Conservation (phyloP, 2,329 filamentous ascomycete species). For the Aschersonia sp. region DNA sequence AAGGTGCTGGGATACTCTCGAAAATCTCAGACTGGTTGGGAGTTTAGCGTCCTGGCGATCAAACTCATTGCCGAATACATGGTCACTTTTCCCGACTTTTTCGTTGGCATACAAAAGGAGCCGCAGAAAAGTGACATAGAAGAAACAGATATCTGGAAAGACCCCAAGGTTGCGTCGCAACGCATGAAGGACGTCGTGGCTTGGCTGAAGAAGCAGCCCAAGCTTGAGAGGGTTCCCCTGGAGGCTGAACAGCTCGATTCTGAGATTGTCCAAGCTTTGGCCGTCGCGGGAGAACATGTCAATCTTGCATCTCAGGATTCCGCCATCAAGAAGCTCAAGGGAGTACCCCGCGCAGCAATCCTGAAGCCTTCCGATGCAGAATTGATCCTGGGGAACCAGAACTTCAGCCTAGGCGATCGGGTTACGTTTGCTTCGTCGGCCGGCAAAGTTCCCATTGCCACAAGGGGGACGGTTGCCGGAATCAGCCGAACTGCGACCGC, state of each 20-base stretch:
- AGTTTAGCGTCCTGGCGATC: constrained; percentile 79
- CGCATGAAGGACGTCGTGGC: constrained; percentile 87
- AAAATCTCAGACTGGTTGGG: constrained; percentile 78
- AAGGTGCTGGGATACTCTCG: constrained; percentile 94
- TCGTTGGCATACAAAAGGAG: constrained; percentile 73
- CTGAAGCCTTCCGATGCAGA: constrained; percentile 95
- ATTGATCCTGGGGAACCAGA: constrained; percentile 74
- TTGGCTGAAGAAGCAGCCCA: constrained; percentile 87
- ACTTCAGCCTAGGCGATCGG: constrained; percentile 73
- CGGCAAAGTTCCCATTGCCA: constrained; percentile 87
- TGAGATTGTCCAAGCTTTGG: constrained; percentile 68
- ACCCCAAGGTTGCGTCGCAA: constrained; percentile 51
- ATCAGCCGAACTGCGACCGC: constrained; percentile 77
- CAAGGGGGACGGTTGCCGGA: constrained; percentile 84
- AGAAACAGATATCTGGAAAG: constrained; percentile 75
- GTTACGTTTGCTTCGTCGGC: constrained; percentile 86
- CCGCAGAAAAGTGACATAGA: constrained; percentile 72
- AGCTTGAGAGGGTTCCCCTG: constrained; percentile 87
- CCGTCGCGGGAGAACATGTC: constrained; percentile 55
- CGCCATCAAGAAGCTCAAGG: constrained; percentile 55
- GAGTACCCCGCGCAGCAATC: constrained; percentile 73
- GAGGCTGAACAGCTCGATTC: constrained; percentile 95
- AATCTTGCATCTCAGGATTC: constrained; percentile 34
- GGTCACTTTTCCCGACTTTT: constrained; percentile 88
- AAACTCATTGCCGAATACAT: constrained; percentile 77